These are phyloP conservation scores for Linnemannia elongata DNA, from an alignment of 192 early-diverging fungal genomes.

Conservation along the genomic window DNA sequence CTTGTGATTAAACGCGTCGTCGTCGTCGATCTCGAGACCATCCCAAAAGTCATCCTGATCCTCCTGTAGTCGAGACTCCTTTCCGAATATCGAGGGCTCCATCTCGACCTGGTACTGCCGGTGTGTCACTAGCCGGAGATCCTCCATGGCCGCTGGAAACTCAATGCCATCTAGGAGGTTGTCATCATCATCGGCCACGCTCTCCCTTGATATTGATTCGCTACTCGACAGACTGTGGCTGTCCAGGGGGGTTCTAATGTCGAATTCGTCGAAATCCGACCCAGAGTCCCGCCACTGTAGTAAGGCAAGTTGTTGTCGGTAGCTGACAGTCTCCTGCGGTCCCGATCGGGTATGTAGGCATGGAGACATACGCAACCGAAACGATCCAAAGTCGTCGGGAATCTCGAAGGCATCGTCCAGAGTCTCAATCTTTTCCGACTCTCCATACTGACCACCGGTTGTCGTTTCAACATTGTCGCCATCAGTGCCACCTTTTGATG, in stretches of 20 bases:
- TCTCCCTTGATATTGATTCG: constrained; percentile 18
- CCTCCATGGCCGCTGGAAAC: constrained; percentile 37
- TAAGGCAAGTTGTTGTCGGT: neutral
- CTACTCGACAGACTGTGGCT: constrained; percentile 28
- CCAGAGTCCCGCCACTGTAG: constrained; percentile 29
- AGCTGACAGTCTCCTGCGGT: neutral
- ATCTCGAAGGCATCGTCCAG: constrained; percentile 45
- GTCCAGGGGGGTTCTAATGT: constrained; percentile 31
- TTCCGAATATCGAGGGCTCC: constrained; percentile 31
- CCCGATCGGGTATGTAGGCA: neutral
- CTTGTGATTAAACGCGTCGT: constrained; percentile 18
- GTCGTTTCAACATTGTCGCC: neutral
- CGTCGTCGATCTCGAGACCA: constrained; percentile 24
- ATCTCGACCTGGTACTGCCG: constrained; percentile 25
- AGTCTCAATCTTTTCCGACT: constrained; percentile 27
- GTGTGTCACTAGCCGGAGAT: constrained; percentile 14
- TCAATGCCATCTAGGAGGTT: constrained; percentile 28
- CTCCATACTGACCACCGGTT: neutral
- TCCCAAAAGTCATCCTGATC: constrained; percentile 52
- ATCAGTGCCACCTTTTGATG: neutral
- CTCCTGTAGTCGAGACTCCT: constrained; percentile 29
- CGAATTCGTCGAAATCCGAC: constrained; percentile 27
- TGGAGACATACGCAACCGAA: constrained; percentile 7
- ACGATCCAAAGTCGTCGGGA: constrained; percentile 19
- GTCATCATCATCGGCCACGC: constrained; percentile 26